Evolutionary conservation across 192 early-diverging fungal species (phyloP).

Genomic region (Umbelopsis isabellina): DNA sequence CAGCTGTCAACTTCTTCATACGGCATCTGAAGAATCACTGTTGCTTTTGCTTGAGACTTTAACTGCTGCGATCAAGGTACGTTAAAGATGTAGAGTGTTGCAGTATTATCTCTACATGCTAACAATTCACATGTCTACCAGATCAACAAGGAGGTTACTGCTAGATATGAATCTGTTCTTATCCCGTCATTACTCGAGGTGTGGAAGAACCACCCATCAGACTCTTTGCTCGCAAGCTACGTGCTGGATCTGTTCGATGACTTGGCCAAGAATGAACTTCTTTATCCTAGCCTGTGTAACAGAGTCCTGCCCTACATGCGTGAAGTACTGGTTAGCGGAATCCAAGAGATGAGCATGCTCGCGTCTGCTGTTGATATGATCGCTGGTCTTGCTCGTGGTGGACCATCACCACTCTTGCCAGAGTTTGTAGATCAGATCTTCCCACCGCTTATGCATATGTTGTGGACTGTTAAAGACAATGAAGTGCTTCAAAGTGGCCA

Average conservation of each 20-base stretch:
- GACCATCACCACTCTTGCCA: constrained; percentile 71
- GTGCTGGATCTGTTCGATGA: constrained; percentile 79
- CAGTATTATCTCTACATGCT: background rate
- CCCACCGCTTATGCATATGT: constrained; percentile 76
- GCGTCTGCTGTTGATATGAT: constrained; percentile 76
- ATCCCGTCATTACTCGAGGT: constrained; percentile 73
- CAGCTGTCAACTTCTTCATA: constrained; percentile 55
- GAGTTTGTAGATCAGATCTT: constrained; percentile 78
- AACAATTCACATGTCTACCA: constrained; percentile 19
- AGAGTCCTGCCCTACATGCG: constrained; percentile 75
- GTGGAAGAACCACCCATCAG: constrained; percentile 78
- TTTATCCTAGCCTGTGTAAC: constrained; percentile 67
- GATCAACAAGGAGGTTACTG: constrained; percentile 73
- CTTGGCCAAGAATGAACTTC: constrained; percentile 68
- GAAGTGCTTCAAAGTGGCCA: constrained; percentile 90
- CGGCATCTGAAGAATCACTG: constrained; percentile 69
- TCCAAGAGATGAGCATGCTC: constrained; percentile 40
- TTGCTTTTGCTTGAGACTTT: constrained; percentile 71
- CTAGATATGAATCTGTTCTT: constrained; percentile 72
- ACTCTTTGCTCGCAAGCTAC: constrained; percentile 75
- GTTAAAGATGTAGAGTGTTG: background rate
- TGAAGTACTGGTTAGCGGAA: constrained; percentile 51
- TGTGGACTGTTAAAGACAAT: constrained; percentile 69
- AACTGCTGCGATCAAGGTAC: constrained; percentile 61
- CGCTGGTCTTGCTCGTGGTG: constrained; percentile 69